Percentiles rank a stretch among this genome's conserved stretches.
Conservation (phyloP, 208 protist genomes). For the Acanthamoeba sp. region DNA sequence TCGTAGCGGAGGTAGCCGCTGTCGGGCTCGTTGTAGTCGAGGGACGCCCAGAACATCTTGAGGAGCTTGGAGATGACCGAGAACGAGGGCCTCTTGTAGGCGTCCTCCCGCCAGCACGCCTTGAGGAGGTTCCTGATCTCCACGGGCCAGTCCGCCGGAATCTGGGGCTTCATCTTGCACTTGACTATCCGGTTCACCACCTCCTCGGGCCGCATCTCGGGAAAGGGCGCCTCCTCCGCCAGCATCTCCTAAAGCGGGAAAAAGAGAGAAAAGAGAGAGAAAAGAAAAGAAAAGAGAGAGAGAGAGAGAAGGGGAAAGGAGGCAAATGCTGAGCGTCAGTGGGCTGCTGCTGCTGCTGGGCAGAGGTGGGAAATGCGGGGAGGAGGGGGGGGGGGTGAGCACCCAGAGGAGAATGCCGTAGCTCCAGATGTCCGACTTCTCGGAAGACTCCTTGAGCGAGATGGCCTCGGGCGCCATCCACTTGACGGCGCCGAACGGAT, state of each 20-base stretch:
- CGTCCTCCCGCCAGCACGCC: background rate
- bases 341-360: too few relatives aligned
- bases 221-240: background rate
- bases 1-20: background rate
- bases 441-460: background rate
- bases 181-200: constrained; percentile 23
- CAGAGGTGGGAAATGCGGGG: background rate
- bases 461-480: constrained; percentile 52
- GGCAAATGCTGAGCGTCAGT: background rate
- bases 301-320: background rate
- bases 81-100: constrained; percentile 15
- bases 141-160: background rate
- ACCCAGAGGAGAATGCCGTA: constrained; percentile 50
- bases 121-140: background rate
- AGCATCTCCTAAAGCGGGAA: background rate
- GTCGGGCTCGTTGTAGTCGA: background rate
- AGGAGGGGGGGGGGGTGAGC: background rate
- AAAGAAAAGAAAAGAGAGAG: too few relatives aligned
- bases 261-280: background rate
- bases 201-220: constrained; percentile 9
- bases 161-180: constrained; percentile 2
- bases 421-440: constrained; percentile 47
- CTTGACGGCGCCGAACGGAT: constrained; percentile 58
- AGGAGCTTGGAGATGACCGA: background rate
- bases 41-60: background rate